phyloP scores from a whole-genome alignment of 768 basidiomycete genomes.

The Boletellus ananas region DNA sequence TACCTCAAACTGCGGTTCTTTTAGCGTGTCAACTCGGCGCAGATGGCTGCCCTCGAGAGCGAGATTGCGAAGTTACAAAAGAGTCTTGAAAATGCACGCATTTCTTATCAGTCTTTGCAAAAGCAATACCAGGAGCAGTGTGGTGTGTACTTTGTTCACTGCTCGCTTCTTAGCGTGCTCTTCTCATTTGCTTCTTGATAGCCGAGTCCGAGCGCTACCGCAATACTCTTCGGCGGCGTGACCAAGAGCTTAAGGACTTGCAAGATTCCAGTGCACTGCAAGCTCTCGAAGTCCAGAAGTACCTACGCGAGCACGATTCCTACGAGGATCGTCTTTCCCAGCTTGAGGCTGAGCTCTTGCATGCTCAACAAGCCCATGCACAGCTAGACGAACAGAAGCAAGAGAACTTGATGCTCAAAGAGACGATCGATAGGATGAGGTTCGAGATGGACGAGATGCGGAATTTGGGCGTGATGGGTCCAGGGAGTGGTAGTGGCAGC shows the following conservation, averaged over 20 bases:
- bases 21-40: slow-evolving; percentile 60
- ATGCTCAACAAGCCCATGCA: slow-evolving; percentile 68
- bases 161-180: background rate
- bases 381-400: slow-evolving; percentile 91
- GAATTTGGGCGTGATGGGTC: slow-evolving; percentile 37
- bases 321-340: slow-evolving; percentile 68
- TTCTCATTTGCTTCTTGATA: slow-evolving; percentile 22
- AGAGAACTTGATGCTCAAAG: slow-evolving; percentile 88
- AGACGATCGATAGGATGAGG: slow-evolving; percentile 92
- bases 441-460: slow-evolving; percentile 94
- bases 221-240: slow-evolving; percentile 66
- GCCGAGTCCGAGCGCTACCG: slow-evolving; percentile 79
- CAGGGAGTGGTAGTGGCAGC: slow-evolving; percentile 46
- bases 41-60: slow-evolving; percentile 68
- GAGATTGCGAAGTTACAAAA: slow-evolving; percentile 77
- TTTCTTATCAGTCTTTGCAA: slow-evolving; percentile 72
- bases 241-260: slow-evolving; percentile 64
- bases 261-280: slow-evolving; percentile 59
- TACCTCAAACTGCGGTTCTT: slow-evolving; percentile 10
- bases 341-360: slow-evolving; percentile 68
- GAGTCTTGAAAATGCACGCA: slow-evolving; percentile 66
- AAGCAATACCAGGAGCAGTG: slow-evolving; percentile 89
- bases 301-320: slow-evolving; percentile 59
- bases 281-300: slow-evolving; percentile 64
- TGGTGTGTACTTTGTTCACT: slow-evolving; percentile 42